Evolutionary conservation across 805 yeast genomes (phyloP), one percentile per base, ranked within the genome.

Genomic region (Saturnispora hagleri): DNA sequence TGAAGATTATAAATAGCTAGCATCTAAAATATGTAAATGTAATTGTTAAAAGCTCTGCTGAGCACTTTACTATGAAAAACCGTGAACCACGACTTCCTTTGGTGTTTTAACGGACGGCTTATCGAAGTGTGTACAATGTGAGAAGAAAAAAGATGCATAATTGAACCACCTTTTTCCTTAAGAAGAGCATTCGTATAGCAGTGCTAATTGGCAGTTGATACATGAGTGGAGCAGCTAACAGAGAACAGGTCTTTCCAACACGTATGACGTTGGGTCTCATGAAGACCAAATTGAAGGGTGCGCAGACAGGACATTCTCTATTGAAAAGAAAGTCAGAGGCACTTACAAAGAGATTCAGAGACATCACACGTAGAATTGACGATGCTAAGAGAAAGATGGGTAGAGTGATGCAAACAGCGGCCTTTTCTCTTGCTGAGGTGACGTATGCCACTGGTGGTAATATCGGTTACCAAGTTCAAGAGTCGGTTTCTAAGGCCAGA

Each of bases 371-470:
- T 66, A 75, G 96, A 68, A 91, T 91, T 65, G 97, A 93, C 67
- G 96, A 89, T 60, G 84, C 98, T 43, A 91, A 91, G 72, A 80
- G 91, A 61, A 93, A 91, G 73, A 91, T 93, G 98, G 99, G 98
- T 48, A 77, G 91, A 58, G 96, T 91, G 43, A 91, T 91, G 98
- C 98, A 93, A 67, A 86, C 95, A 0, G 99, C 99, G 2, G 95
- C 98, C 1, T 91, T 91, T 68, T 90, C 98, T 7, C 76, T 91
- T 61, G 98, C 98, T 3, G 99, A 91, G 68, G 98, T 91, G 46
- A 84, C 93, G 45, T 93, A 93, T 65, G 99, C 99, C 26, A 91
- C 97, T 2, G 98, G 98, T 53, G 97, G 89, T 63, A 89, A 89
- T 70, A 89, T 91, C 60, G 88, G 89, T 24, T 91, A 89, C 68